Evolutionary conservation across 169 alveolate species (phyloP).

Genomic region (Babesia bigemina): DNA sequence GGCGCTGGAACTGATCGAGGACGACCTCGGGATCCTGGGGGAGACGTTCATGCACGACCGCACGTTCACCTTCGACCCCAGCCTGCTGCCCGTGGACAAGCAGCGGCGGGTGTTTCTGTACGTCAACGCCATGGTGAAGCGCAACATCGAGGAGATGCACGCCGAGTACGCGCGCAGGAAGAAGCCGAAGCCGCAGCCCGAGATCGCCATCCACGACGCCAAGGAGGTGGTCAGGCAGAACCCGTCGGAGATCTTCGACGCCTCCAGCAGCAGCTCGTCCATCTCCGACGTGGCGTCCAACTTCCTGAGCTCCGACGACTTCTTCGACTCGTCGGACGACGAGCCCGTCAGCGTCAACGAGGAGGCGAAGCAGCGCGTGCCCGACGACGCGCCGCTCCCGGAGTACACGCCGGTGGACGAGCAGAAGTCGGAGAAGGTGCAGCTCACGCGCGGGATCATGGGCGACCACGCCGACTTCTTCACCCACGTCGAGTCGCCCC

Average conservation of each 20-base stretch:
- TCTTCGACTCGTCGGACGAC: constrained; percentile 60
- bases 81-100: constrained; percentile 81
- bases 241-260: constrained; percentile 69
- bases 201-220: neutral
- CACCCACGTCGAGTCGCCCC: constrained; percentile 77
- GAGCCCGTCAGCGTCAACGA: constrained; percentile 48
- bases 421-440: constrained; percentile 65
- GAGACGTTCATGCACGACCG: constrained; percentile 78
- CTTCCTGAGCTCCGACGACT: constrained; percentile 72
- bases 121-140: constrained; percentile 82
- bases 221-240: constrained; percentile 10
- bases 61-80: constrained; percentile 80
- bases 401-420: constrained; percentile 84
- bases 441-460: constrained; percentile 81
- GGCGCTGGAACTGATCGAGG: constrained; percentile 84
- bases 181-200: constrained; percentile 5
- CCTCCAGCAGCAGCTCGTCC: constrained; percentile 62
- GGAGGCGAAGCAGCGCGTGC: neutral
- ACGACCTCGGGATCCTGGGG: constrained; percentile 85
- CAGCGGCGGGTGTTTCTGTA: constrained; percentile 81
- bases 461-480: constrained; percentile 85
- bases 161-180: constrained; percentile 16
- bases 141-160: constrained; percentile 75
- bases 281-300: constrained; percentile 74
- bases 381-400: constrained; percentile 65